phyloP scores from a whole-genome alignment of 768 basidiomycete species.

The Pulveroboletus sp. region DNA sequence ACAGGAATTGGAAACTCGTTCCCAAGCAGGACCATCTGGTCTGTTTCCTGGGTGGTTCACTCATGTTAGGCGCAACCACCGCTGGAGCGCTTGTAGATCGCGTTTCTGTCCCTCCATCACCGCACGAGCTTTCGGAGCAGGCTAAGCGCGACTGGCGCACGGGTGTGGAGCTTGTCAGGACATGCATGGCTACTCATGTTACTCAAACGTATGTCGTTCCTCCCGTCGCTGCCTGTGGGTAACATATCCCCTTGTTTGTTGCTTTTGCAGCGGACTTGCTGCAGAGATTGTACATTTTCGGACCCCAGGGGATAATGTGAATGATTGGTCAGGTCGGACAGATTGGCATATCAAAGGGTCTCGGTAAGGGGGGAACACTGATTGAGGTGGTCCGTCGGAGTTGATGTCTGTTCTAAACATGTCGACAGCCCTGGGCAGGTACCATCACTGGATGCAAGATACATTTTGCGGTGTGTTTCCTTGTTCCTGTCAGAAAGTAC shows the following conservation, averaged over 20 bases:
- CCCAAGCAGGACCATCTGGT: constrained; percentile 96
- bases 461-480: constrained; percentile 73
- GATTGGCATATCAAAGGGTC: constrained; percentile 96
- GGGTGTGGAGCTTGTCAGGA: constrained; percentile 77
- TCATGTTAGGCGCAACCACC: constrained; percentile 83
- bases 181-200: constrained; percentile 83
- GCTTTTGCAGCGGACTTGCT: constrained; percentile 59
- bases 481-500: background rate
- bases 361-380: constrained; percentile 35
- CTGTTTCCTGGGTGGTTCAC: constrained; percentile 89
- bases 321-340: constrained; percentile 32
- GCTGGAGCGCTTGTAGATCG: constrained; percentile 48
- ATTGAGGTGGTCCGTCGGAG: background rate
- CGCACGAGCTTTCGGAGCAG: constrained; percentile 52
- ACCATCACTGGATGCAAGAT: constrained; percentile 75
- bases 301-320: constrained; percentile 52
- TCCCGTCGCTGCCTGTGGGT: background rate
- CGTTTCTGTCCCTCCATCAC: constrained; percentile 64
- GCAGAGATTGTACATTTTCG: constrained; percentile 90
- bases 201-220: constrained; percentile 63
- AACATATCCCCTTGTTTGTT: background rate
- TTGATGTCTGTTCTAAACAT: constrained; percentile 2
- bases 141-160: constrained; percentile 78
- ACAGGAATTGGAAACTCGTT: constrained; percentile 65
- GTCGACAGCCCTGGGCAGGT: constrained; percentile 19